phyloP scores from a whole-genome alignment of 1,284 basidiomycete genomes.

The Malassezia obtusa region DNA sequence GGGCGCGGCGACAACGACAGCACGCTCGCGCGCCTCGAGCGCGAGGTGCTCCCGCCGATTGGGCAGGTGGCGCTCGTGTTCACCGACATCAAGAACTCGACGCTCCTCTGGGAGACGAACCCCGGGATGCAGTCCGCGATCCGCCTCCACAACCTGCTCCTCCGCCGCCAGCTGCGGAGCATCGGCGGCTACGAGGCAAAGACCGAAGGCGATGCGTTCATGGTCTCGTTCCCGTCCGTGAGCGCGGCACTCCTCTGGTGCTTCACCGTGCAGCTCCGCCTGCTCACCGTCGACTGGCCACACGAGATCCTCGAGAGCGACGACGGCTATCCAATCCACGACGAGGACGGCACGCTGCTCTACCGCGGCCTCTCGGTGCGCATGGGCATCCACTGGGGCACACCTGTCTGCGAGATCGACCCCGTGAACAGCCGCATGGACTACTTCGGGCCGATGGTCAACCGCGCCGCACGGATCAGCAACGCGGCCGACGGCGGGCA shows the following conservation, averaged over 20 bases:
- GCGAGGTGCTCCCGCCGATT: constrained; percentile 74
- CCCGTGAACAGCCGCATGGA: constrained; percentile 94
- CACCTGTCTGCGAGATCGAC: constrained; percentile 82
- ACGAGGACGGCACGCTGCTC: constrained; percentile 62
- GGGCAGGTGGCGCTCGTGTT: constrained; percentile 91
- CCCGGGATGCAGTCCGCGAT: constrained; percentile 92
- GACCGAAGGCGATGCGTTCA: constrained; percentile 98
- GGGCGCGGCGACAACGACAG: constrained; percentile 37
- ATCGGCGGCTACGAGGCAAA: constrained; percentile 99
- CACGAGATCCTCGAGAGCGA: constrained; percentile 84
- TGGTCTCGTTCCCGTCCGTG: constrained; percentile 89
- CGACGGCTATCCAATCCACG: constrained; percentile 74
- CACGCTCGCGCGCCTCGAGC: constrained; percentile 57
- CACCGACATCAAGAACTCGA: constrained; percentile 96
- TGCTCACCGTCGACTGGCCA: constrained; percentile 84
- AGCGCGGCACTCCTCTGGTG: constrained; percentile 84
- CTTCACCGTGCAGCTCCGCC: constrained; percentile 73
- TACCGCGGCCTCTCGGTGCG: constrained; percentile 84
- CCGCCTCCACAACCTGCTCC: constrained; percentile 75
- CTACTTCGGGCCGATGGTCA: constrained; percentile 50
- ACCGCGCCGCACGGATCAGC: constrained; percentile 69
- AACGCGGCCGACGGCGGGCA: constrained; percentile 82
- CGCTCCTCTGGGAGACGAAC: constrained; percentile 92
- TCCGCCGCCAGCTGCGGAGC: constrained; percentile 74
- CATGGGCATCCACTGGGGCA: constrained; percentile 94